Base-by-base conservation (phyloP, 139 green algal genomes). In the Coccomyxa sp. region DNA sequence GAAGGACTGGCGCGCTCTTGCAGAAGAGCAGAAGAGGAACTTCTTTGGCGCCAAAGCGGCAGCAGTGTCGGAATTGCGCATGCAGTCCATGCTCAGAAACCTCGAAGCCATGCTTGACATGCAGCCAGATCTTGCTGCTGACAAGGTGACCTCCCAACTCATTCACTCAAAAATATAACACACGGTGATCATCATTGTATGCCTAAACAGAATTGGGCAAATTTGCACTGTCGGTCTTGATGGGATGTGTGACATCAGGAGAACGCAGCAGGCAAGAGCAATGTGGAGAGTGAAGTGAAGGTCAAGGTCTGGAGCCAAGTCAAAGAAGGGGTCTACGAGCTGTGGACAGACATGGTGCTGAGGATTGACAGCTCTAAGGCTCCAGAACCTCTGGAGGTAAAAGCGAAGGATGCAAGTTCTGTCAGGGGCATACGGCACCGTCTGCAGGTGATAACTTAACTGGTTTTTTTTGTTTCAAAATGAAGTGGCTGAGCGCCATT, bases 1-100 rank as follows among this genome's bases (percentile, higher is more conserved):
- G 57, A 79, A 80, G 25, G 87, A 94, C 84, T 96, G 93, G 93
- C 63, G 59, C 15, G 51, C 45, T 51, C 31, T 95, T 27, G 87
- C 89, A 0, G 58, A 85, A n/a, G 76, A 84, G 75, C 63, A 88
- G 80, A 67, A 30, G 12, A n/a, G 63, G 32, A 31, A 31, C 32
- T 16, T 18, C 30, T 67, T 81, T 81, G 77, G 77, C 77, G 7
- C 77, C 58, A 16, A 59, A 63, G 77, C 30, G 60, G 30, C 77
- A n/a, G 63, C 18, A 9, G 4, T 28, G 63, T 28, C 63, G 10
- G 63, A 11, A 25, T 9, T 11, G 63, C 63, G 63, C 18, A 71
- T 21, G 63, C 18, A 71, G 21, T 28, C 18, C 21, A 21, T 71
- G 63, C 63, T 71, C 63, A 71, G 18, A 28, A 71, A 25, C 63